phyloP scores from a whole-genome alignment of 176 grass and related monocot genomes.

The Puccinellia tenuiflora region DNA sequence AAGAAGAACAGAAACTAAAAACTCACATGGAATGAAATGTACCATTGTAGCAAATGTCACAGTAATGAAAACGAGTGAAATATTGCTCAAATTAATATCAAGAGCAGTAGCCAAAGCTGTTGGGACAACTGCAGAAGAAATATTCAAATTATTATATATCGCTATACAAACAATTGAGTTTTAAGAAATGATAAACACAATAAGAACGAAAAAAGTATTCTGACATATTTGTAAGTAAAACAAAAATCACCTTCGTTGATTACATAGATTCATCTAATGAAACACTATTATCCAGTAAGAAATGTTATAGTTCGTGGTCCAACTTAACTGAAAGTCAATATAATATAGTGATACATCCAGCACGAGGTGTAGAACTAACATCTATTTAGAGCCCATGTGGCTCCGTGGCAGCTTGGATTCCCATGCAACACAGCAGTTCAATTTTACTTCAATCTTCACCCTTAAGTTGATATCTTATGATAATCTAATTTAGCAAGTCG shows the following conservation, averaged over 20 bases:
- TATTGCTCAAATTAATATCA: constrained; percentile 95
- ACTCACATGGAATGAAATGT: constrained; percentile 30
- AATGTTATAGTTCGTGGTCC: not conserved
- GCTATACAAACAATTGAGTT: not conserved
- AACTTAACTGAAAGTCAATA: constrained; percentile 4
- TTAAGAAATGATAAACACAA: not conserved
- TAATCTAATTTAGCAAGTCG: not conserved
- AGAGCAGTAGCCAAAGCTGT: constrained; percentile 90
- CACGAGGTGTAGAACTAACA: not conserved
- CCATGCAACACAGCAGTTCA: not conserved
- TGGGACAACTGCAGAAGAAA: constrained; percentile 73
- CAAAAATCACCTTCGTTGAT: not conserved
- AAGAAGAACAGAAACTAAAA: not conserved
- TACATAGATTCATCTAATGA: not conserved
- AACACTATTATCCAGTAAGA: not conserved
- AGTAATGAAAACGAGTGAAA: constrained; percentile 94
- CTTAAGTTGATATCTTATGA: not conserved
- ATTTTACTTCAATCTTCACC: not conserved
- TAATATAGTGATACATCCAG: not conserved
- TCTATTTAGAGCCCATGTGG: not conserved
- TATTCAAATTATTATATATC: constrained; percentile 19
- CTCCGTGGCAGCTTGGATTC: not conserved
- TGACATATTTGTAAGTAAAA: not conserved
- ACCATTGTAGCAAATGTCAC: constrained; percentile 99
- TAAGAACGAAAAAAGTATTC: not conserved